Evolutionary conservation across 116 monocot genomes (phyloP).

Genomic region (Iris pallida): DNA sequence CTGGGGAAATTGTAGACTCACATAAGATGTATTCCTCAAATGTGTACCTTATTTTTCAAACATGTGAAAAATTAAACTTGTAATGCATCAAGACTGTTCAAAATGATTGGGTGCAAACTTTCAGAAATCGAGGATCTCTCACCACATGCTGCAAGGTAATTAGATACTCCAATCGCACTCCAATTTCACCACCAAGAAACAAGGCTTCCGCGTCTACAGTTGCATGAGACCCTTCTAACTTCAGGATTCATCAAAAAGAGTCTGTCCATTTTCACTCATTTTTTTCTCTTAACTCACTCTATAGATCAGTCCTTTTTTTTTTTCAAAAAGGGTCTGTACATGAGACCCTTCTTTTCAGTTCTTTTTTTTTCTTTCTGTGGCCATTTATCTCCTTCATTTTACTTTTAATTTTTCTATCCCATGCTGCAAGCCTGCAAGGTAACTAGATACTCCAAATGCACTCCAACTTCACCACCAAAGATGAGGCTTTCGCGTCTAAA

Average conservation of each 20-base stretch:
- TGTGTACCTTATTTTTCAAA: neutral
- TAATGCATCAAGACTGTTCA: neutral
- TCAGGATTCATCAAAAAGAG: conserved; percentile 8
- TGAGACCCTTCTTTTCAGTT: no score
- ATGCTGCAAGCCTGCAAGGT: no score
- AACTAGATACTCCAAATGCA: no score
- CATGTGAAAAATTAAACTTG: neutral
- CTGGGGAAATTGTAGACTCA: neutral
- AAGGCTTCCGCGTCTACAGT: conserved; percentile 12
- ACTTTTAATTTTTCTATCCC: no score
- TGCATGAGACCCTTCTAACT: conserved; percentile 5
- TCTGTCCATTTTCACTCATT: neutral
- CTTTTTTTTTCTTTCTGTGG: no score
- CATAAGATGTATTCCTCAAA: neutral
- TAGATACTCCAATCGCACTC: conserved; percentile 17
- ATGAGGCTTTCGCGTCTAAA: no score
- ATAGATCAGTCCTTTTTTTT: no score
- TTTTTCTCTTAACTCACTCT: conserved; percentile 1
- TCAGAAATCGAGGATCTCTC: conserved; percentile 50
- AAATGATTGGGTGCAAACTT: neutral
- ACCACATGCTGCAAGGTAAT: conserved; percentile 29
- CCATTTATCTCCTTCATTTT: no score
- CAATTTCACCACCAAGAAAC: conserved; percentile 17
- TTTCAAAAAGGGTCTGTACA: neutral
- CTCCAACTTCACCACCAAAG: no score